phyloP scores from a whole-genome alignment of 768 basidiomycete genomes.

The Rhizopogon roseolus region DNA sequence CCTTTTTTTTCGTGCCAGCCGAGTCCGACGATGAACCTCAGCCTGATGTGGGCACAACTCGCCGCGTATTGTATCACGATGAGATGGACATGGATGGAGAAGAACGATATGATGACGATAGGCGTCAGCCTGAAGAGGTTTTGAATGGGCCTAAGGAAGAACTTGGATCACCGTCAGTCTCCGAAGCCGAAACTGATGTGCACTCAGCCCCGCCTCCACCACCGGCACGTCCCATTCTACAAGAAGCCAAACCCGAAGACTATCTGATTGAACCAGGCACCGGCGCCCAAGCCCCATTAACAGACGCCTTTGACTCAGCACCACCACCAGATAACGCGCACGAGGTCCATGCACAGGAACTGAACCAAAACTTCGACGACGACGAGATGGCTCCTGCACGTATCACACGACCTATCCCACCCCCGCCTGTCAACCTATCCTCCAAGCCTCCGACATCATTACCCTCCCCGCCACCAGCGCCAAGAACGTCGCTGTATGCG shows the following conservation, averaged over 20 bases:
- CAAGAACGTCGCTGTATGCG: slow-evolving; percentile 5
- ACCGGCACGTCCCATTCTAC: background rate
- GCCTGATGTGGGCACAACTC: slow-evolving; percentile 1
- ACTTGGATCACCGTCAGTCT: background rate
- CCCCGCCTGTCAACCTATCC: slow-evolving; percentile 25
- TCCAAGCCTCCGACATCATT: slow-evolving; percentile 15
- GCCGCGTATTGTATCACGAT: background rate
- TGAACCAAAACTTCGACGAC: slow-evolving; percentile 6
- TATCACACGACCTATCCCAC: slow-evolving; percentile 25
- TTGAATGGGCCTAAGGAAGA: background rate
- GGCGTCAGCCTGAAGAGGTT: background rate
- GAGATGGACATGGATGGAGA: background rate
- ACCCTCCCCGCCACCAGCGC: slow-evolving; percentile 13
- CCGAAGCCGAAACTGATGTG: background rate
- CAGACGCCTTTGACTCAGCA: background rate
- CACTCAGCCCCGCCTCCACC: background rate
- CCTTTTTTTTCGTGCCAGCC: slow-evolving; percentile 1
- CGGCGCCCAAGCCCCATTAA: background rate
- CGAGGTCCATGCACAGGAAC: background rate
- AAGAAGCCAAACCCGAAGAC: no score
- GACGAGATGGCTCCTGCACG: slow-evolving; percentile 27
- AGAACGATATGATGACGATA: background rate
- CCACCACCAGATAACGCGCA: background rate
- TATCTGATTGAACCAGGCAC: background rate
- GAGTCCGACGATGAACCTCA: slow-evolving; percentile 1